Evolutionary conservation across 768 basidiomycete genomes (phyloP).

Genomic region (Tulasnella sp.): DNA sequence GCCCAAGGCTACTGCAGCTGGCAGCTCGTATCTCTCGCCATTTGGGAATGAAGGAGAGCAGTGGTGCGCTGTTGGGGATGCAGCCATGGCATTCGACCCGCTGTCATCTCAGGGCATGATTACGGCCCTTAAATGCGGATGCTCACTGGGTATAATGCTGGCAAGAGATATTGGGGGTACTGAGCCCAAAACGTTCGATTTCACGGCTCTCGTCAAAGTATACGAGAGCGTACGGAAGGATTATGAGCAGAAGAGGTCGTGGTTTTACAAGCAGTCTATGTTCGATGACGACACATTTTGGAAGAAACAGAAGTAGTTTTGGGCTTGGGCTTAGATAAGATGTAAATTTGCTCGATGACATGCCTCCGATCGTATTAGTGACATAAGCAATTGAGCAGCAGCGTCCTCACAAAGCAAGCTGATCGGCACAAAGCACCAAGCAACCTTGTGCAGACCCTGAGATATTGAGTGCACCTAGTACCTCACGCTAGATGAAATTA

Average conservation of each 20-base stretch:
- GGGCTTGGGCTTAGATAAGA: too few relatives aligned
- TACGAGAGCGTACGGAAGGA: not conserved
- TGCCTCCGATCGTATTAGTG: too few relatives aligned
- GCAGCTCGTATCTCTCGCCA: conserved; percentile 23
- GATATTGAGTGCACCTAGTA: too few relatives aligned
- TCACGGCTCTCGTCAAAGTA: not conserved
- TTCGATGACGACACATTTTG: not conserved
- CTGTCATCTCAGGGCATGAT: conserved; percentile 33
- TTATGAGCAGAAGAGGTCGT: not conserved
- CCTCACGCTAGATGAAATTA: too few relatives aligned
- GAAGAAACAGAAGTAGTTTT: not conserved
- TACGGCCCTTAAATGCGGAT: conserved; percentile 21
- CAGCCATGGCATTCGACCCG: conserved; percentile 31
- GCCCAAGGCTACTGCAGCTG: conserved; percentile 24
- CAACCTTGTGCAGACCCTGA: too few relatives aligned
- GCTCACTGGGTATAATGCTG: not conserved
- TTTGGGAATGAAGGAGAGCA: conserved; percentile 16
- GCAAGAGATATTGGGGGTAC: not conserved
- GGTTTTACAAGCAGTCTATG: not conserved
- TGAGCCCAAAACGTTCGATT: not conserved
- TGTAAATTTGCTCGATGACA: too few relatives aligned
- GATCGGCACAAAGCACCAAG: too few relatives aligned
- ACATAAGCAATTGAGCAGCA: too few relatives aligned
- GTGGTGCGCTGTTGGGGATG: conserved; percentile 31
- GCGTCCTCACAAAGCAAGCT: too few relatives aligned